Evolutionary conservation across 2,329 filamentous ascomycete species (phyloP).

Genomic region (Malbranchea zuffiana): DNA sequence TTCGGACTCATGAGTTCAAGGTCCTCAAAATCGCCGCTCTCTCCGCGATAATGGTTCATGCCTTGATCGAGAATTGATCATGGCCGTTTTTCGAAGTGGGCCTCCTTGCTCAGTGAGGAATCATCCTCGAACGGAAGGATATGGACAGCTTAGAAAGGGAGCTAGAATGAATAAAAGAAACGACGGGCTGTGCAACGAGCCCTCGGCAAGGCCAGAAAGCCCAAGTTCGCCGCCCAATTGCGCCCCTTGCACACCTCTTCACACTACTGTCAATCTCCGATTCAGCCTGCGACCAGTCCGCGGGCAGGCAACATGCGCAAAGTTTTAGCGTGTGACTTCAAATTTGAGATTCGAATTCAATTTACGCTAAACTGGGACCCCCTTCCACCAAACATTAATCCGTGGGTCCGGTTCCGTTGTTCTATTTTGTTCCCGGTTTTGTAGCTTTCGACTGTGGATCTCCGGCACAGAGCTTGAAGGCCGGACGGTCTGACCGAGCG

Average conservation of each 20-base stretch:
- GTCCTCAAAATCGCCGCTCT: too few relatives aligned
- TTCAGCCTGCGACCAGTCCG: conserved; percentile 13
- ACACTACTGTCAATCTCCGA: conserved; percentile 2
- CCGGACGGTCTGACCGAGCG: neutral
- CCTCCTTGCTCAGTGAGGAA: too few relatives aligned
- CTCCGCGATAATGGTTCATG: too few relatives aligned
- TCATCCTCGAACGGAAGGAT: too few relatives aligned
- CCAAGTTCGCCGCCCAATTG: conserved; percentile 10
- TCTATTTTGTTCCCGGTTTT: conserved; percentile 9
- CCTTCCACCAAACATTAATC: conserved; percentile 8
- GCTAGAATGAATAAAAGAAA: conserved; percentile 11
- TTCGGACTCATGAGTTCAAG: too few relatives aligned
- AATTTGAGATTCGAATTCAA: conserved; percentile 9
- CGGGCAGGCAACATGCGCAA: conserved; percentile 9
- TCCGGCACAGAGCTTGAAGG: conserved; percentile 1
- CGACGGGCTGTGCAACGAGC: conserved; percentile 14
- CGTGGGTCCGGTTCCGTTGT: conserved; percentile 11
- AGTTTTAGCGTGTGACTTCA: conserved; percentile 10
- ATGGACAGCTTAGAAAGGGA: too few relatives aligned
- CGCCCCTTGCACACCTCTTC: conserved; percentile 1
- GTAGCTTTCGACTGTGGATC: conserved; percentile 5
- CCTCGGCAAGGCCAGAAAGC: conserved; percentile 2
- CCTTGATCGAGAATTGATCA: too few relatives aligned
- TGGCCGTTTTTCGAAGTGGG: too few relatives aligned
- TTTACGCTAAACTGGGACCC: conserved; percentile 6